Evolutionary conservation across 2,329 filamentous ascomycete species (phyloP).

Genomic region (Shiraia bambusicola): DNA sequence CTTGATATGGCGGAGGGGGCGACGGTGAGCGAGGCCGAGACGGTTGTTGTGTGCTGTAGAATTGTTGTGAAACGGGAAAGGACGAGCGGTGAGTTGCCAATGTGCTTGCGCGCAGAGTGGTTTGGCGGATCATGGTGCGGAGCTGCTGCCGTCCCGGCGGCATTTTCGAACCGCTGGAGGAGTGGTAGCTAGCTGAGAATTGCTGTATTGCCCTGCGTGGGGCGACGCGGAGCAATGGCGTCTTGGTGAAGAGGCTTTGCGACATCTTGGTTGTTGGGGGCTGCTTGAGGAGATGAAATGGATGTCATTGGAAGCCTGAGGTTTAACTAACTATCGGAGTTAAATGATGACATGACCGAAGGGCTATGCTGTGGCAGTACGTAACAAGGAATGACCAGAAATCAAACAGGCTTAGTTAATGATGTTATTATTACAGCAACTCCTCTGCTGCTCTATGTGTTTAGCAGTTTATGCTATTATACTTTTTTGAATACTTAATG

Average conservation of each 20-base stretch:
- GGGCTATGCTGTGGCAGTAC: background rate
- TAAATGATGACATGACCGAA: slow-evolving; percentile 6
- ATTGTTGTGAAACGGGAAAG: slow-evolving; percentile 22
- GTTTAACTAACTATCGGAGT: slow-evolving; percentile 10
- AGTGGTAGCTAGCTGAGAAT: slow-evolving; percentile 13
- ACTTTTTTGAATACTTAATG: too few relatives aligned
- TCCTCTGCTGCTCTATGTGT: too few relatives aligned
- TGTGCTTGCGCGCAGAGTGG: slow-evolving; percentile 27
- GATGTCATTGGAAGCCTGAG: slow-evolving; percentile 15
- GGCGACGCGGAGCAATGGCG: slow-evolving; percentile 12
- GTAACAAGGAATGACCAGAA: background rate
- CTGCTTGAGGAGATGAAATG: slow-evolving; percentile 6
- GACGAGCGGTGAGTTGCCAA: slow-evolving; percentile 25
- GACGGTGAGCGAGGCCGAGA: slow-evolving; percentile 25
- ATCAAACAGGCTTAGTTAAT: too few relatives aligned
- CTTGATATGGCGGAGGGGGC: slow-evolving; percentile 27
- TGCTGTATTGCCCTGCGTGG: slow-evolving; percentile 10
- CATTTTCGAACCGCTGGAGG: slow-evolving; percentile 25
- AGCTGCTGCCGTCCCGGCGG: slow-evolving; percentile 25
- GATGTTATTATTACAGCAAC: too few relatives aligned
- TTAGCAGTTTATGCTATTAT: too few relatives aligned
- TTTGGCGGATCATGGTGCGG: slow-evolving; percentile 33
- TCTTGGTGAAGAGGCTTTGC: slow-evolving; percentile 15
- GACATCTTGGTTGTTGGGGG: slow-evolving; percentile 15
- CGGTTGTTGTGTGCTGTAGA: slow-evolving; percentile 12